Conservation (phyloP, 2,329 filamentous ascomycete species). For the Phoma herbarum region DNA sequence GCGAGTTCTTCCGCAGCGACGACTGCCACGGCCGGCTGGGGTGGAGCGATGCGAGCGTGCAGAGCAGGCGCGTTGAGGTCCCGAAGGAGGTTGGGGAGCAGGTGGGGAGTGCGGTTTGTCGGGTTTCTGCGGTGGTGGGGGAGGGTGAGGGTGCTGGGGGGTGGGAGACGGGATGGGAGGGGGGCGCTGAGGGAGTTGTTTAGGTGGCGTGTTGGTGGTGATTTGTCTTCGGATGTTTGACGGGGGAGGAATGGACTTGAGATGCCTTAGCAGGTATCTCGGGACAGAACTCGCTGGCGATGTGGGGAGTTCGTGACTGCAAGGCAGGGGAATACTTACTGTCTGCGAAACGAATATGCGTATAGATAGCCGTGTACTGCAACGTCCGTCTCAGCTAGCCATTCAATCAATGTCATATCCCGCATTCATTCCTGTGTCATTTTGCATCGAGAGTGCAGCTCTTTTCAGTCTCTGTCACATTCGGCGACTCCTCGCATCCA, state of each 20-base stretch:
- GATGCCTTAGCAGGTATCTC: no score
- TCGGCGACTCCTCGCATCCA: no score
- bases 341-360: no score
- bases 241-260: neutral
- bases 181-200: neutral
- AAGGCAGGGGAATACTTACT: neutral
- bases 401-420: neutral
- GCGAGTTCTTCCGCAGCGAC: neutral
- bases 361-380: neutral
- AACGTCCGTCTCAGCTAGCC: neutral
- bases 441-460: neutral
- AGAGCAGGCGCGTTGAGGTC: neutral
- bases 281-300: neutral
- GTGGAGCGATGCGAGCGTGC: neutral
- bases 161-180: neutral
- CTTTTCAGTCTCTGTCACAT: neutral
- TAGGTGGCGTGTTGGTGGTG: neutral
- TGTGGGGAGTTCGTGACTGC: neutral
- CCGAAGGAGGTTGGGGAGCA: neutral
- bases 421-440: neutral
- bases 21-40: neutral
- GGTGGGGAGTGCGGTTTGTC: neutral
- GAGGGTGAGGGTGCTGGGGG: neutral
- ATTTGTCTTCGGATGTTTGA: neutral
- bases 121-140: neutral